Evolutionary conservation across 2,329 filamentous ascomycete genomes (phyloP).

Genomic region (Paracoccidioides lutzii): DNA sequence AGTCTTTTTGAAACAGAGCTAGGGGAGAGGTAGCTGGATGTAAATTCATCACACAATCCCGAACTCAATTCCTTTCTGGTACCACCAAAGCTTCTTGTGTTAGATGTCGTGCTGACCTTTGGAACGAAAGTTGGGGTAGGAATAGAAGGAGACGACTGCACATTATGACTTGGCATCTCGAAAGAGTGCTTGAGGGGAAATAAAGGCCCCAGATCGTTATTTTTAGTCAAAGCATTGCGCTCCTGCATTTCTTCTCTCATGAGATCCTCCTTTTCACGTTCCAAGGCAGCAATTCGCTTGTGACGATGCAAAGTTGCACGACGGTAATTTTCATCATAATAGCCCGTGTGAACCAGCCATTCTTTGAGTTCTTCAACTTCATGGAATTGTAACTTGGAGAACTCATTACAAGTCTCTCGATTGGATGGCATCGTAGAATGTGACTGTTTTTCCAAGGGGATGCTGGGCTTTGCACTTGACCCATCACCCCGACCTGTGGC

Average conservation of each 20-base stretch:
- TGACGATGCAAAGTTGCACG: conserved; percentile 11
- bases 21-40: not conserved
- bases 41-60: not conserved
- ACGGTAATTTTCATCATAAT: conserved; percentile 22
- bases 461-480: not conserved
- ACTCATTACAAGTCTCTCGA: conserved; percentile 8
- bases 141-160: not conserved
- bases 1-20: conserved; percentile 1
- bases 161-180: not conserved
- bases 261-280: conserved; percentile 17
- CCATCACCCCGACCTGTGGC: not conserved
- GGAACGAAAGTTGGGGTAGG: not conserved
- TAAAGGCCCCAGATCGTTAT: not conserved
- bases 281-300: conserved; percentile 19
- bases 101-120: not conserved
- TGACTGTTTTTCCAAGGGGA: not conserved
- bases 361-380: conserved; percentile 20
- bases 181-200: not conserved
- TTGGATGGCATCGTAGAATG: not conserved
- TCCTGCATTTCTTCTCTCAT: conserved; percentile 11
- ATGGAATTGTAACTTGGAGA: conserved; percentile 4
- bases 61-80: not conserved
- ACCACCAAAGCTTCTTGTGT: not conserved
- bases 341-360: conserved; percentile 25
- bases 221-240: conserved; percentile 6